Percentiles rank a stretch among this genome's conserved stretches.
Evolutionary conservation across 208 protist species (phyloP).

Genomic region (Crithidia sp.): DNA sequence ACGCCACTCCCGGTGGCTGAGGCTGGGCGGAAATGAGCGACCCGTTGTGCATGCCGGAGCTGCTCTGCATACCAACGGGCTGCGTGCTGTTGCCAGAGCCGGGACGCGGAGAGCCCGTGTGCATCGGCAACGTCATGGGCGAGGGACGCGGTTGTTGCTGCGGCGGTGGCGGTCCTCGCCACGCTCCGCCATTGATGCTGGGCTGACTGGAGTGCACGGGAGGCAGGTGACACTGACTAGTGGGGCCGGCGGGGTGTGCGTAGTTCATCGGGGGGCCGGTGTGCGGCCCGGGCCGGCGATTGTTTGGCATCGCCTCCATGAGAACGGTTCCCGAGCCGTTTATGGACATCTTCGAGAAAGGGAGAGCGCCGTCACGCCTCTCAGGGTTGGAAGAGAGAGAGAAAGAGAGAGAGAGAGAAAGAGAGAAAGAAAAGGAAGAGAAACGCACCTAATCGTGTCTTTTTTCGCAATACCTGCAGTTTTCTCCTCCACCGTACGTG

Average conservation of each 20-base stretch:
- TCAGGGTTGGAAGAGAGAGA: neutral
- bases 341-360: neutral
- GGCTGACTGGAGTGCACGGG: slow-evolving; percentile 1
- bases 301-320: neutral
- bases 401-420: neutral
- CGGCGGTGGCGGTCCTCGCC: neutral
- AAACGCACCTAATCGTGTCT: too few species aligned
- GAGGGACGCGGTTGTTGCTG: neutral
- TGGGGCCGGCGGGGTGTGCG: neutral
- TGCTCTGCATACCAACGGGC: neutral
- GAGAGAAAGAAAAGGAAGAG: neutral
- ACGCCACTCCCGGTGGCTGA: slow-evolving; percentile 1
- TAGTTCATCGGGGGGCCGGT: neutral
- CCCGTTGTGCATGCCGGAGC: neutral
- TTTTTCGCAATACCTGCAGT: too few species aligned
- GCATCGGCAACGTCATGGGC: neutral
- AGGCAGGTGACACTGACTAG: neutral
- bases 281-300: neutral
- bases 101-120: neutral
- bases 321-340: slow-evolving; percentile 13
- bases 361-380: neutral
- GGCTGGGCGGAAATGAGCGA: neutral
- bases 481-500: too few species aligned
- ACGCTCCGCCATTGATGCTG: neutral
- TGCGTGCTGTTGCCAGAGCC: neutral